Percentiles rank a stretch among this genome's conserved stretches.
These are phyloP conservation scores for Hypoxylon sp. DNA, from an alignment of 2,329 filamentous ascomycete species.

Conservation along the genomic window DNA sequence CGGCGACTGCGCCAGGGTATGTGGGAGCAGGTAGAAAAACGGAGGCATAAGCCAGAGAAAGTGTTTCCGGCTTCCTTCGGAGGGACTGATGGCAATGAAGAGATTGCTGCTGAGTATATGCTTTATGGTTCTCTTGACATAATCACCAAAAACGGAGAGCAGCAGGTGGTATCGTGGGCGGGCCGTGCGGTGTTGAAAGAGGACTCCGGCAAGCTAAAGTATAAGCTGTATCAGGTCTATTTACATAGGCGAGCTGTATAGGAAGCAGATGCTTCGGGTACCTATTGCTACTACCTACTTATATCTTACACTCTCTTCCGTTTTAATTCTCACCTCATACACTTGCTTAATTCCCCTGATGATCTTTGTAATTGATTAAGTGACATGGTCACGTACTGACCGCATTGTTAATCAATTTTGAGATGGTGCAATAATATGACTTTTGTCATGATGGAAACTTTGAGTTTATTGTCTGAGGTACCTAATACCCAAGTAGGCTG, in stretches of 20 bases:
- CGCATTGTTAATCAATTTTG: not conserved
- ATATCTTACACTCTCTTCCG: not conserved
- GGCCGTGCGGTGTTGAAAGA: conserved; percentile 49
- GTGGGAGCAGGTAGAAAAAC: conserved; percentile 60
- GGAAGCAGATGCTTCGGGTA: no score
- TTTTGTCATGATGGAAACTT: conserved; percentile 21
- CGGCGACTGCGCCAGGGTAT: conserved; percentile 59
- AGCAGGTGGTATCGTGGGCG: conserved; percentile 52
- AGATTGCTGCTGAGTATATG: conserved; percentile 55
- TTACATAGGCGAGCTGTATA: conserved; percentile 47
- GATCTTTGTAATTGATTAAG: no score
- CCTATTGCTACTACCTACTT: no score
- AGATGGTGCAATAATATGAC: conserved; percentile 33
- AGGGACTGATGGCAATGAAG: conserved; percentile 26
- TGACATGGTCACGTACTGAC: not conserved
- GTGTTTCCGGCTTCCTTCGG: conserved; percentile 60
- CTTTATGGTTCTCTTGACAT: conserved; percentile 52
- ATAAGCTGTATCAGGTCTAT: conserved; percentile 55
- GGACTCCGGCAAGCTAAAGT: conserved; percentile 48
- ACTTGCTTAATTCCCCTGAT: no score
- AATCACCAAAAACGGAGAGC: conserved; percentile 44
- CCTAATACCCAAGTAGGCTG: not conserved
- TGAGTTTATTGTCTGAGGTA: conserved; percentile 14
- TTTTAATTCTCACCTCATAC: no score
- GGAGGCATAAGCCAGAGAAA: conserved; percentile 60